Evolutionary conservation across 2,329 filamentous ascomycete species (phyloP).

Genomic region (Pezicula neosporulosa): DNA sequence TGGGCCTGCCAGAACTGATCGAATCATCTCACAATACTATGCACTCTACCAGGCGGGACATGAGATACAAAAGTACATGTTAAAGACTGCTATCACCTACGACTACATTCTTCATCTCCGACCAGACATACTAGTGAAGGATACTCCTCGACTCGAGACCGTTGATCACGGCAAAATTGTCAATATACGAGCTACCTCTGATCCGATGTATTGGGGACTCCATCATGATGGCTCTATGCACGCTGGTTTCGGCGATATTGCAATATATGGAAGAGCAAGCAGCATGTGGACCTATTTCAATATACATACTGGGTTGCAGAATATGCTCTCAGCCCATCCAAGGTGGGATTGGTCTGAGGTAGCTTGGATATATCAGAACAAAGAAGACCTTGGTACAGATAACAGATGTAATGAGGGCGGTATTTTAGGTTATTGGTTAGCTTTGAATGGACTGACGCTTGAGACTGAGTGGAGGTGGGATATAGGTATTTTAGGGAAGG

Average conservation of each 20-base stretch:
- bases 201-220: background rate
- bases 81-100: background rate
- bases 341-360: background rate
- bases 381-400: background rate
- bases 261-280: background rate
- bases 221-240: constrained; percentile 1
- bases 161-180: background rate
- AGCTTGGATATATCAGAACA: background rate
- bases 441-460: background rate
- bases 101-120: constrained; percentile 1
- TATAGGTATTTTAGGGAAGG: background rate
- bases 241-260: background rate
- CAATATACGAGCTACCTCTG: background rate
- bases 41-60: background rate
- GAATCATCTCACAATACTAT: background rate
- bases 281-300: constrained; percentile 2
- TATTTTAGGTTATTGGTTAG: background rate
- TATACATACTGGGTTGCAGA: background rate
- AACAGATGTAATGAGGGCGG: background rate
- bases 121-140: background rate
- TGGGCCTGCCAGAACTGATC: background rate
- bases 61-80: constrained; percentile 1
- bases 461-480: constrained; percentile 1
- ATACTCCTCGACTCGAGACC: background rate
- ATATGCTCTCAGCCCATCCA: background rate